Evolutionary conservation across 2,329 filamentous ascomycete genomes (phyloP).

Genomic region (Scolecobasidium constrictum): DNA sequence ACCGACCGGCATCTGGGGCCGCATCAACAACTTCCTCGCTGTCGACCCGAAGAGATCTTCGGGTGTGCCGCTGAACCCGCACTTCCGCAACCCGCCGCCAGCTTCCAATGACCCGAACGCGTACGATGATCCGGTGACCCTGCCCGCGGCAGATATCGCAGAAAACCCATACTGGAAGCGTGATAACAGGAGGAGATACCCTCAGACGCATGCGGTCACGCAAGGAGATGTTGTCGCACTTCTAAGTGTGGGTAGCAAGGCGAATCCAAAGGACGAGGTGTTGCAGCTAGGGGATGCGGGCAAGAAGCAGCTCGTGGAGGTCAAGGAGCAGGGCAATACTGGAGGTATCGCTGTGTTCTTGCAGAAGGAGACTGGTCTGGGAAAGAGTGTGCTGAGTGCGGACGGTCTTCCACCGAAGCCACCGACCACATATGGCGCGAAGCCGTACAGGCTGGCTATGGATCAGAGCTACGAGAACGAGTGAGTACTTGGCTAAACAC

Average conservation of each 20-base stretch:
- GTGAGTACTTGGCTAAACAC: slow-evolving; percentile 21
- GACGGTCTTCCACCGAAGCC: slow-evolving; percentile 82
- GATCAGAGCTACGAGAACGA: slow-evolving; percentile 54
- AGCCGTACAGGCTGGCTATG: slow-evolving; percentile 48
- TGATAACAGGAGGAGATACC: slow-evolving; percentile 73
- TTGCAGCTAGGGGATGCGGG: slow-evolving; percentile 65
- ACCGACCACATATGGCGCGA: slow-evolving; percentile 30
- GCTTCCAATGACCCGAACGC: slow-evolving; percentile 57
- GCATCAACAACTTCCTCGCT: slow-evolving; percentile 64
- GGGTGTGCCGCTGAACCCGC: slow-evolving; percentile 84
- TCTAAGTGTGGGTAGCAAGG: slow-evolving; percentile 73
- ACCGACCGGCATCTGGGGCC: slow-evolving; percentile 79
- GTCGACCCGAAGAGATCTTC: slow-evolving; percentile 83
- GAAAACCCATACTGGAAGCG: slow-evolving; percentile 97
- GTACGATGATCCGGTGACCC: slow-evolving; percentile 74
- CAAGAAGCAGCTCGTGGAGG: slow-evolving; percentile 61
- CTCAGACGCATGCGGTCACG: slow-evolving; percentile 64
- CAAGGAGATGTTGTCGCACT: slow-evolving; percentile 81
- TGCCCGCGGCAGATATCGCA: slow-evolving; percentile 77
- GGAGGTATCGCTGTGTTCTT: slow-evolving; percentile 64
- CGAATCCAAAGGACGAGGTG: slow-evolving; percentile 66
- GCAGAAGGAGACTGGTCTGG: slow-evolving; percentile 48
- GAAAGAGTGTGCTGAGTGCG: slow-evolving; percentile 54
- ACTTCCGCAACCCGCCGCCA: slow-evolving; percentile 80
- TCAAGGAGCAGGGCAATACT: slow-evolving; percentile 62